Percentiles rank a stretch among this genome's conserved stretches.
These are phyloP conservation scores for Phragmites australis DNA, from an alignment of 176 grass and related monocot species.

Conservation along the genomic window DNA sequence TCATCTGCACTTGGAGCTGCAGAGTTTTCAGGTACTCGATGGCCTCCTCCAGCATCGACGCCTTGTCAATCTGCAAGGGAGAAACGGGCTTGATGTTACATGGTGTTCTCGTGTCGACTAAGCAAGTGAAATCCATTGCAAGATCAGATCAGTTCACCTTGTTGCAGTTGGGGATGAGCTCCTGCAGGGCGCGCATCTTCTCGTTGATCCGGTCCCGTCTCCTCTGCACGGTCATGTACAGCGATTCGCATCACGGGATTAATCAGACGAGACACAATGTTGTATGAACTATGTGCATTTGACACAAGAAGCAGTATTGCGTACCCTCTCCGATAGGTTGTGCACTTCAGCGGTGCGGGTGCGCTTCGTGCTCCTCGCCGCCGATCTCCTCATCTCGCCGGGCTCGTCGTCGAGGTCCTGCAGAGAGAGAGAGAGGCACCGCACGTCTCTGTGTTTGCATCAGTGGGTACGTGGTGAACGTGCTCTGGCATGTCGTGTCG, in stretches of 20 bases:
- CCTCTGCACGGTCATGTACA: constrained; percentile 25
- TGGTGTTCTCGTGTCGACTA: not conserved
- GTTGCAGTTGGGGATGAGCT: constrained; percentile 65
- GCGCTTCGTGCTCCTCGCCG: constrained; percentile 41
- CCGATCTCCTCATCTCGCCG: constrained; percentile 18
- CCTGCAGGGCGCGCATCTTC: constrained; percentile 58
- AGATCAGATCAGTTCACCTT: not conserved
- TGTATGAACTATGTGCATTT: too few species aligned
- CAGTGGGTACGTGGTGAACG: not conserved
- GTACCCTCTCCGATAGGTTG: constrained; percentile 57
- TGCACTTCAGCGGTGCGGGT: constrained; percentile 52
- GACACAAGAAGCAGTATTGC: too few species aligned
- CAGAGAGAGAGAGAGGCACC: not conserved
- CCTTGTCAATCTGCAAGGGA: constrained; percentile 61
- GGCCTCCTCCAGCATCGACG: constrained; percentile 80
- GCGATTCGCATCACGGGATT: not conserved
- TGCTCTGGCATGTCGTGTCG: not conserved
- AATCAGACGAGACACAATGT: not conserved
- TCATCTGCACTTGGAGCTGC: constrained; percentile 72
- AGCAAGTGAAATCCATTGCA: not conserved
- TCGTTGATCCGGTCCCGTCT: constrained; percentile 62
- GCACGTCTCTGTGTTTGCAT: too few species aligned
- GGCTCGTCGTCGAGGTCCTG: constrained; percentile 52
- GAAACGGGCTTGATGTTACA: too few species aligned
- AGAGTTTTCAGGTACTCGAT: constrained; percentile 79